Base-by-base conservation (phyloP, 352 stramenopile species). In the Globisporangium orthogonon region DNA sequence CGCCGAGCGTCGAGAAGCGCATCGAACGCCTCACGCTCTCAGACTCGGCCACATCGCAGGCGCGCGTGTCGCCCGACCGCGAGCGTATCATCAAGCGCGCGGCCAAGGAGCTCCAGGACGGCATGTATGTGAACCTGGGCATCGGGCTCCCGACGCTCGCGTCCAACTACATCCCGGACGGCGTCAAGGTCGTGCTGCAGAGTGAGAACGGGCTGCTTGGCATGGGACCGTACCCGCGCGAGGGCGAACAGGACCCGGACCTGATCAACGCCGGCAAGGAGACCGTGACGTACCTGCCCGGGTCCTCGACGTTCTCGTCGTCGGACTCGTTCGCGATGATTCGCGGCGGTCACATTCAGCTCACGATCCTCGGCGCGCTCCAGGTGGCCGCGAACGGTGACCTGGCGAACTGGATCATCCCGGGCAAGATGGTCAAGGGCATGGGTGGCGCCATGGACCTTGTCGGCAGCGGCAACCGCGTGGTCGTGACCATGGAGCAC, bases 391-490 rank as follows among this genome's bases (percentile, higher is more conserved):
- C 83, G 29, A 96, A 95, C 55, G 96, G 96, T 48, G 96, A 98
- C 62, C 61, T 99, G 35, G 95, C 96, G 37, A 98, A 97, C 67
- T 99, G 90, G 90, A 97, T 97, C 57, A 97, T 97, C 50, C 95
- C 95, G 4, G 95, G 95, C 37, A 98, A 98, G 71, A 94, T 98
- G 73, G 76, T 98, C 28, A 98, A 98, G 71, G 96, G 94, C 61
- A 99, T 99, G 96, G 96, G 96, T 28, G 96, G 96, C 54, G 96
- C 96, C 10, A 99, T 99, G 96, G 96, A 99, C 70, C 76, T 99
- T 29, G 95, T 99, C 10, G 91, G 86, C 28, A 91, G 80, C 29
- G 90, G 87, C 31, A 96, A 95, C 55, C 80, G 87, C 52, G 94
- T 99, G 4, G 90, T 99, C 39, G 93, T 99, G 11, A 98, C 95